These are phyloP conservation scores for Bifiguratus adelaidae DNA, from an alignment of 192 early-diverging fungal genomes.

Conservation along the genomic window DNA sequence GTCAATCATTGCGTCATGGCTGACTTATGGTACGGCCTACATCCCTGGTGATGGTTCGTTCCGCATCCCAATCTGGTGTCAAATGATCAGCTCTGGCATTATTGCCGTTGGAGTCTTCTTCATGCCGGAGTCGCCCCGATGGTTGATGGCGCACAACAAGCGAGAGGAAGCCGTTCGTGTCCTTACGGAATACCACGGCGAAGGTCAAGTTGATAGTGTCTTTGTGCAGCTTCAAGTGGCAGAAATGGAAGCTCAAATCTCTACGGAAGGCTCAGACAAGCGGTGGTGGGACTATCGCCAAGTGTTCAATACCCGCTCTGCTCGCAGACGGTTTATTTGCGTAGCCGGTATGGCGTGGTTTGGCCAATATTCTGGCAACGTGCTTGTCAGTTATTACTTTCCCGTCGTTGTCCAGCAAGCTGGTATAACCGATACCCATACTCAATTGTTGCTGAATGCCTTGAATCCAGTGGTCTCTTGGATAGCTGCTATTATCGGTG, in stretches of 20 bases:
- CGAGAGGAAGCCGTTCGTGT: conserved; percentile 37
- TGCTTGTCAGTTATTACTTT: conserved; percentile 13
- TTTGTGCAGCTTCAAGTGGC: too few species aligned
- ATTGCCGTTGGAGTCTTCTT: conserved; percentile 39
- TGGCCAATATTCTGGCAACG: conserved; percentile 23
- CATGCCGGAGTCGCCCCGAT: conserved; percentile 60
- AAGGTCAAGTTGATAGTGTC: too few species aligned
- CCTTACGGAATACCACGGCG: conserved; percentile 37
- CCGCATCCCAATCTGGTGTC: conserved; percentile 40
- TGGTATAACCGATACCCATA: conserved; percentile 14
- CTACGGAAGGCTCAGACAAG: too few species aligned
- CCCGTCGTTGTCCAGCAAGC: conserved; percentile 11
- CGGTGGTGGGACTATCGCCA: too few species aligned
- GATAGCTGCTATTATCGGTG: conserved; percentile 21
- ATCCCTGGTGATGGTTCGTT: conserved; percentile 29
- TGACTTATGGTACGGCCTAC: conserved; percentile 34
- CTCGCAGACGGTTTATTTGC: too few species aligned
- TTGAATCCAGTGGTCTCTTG: conserved; percentile 17
- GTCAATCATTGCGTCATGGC: conserved; percentile 34
- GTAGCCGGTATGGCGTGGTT: conserved; percentile 26
- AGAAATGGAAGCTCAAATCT: too few species aligned
- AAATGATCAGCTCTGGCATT: conserved; percentile 33
- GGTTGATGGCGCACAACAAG: conserved; percentile 37
- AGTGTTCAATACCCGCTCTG: too few species aligned
- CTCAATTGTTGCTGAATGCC: conserved; percentile 18